Evolutionary conservation across 352 stramenopile species (phyloP).

Genomic region (Globisporangium rhizosaccharum): DNA sequence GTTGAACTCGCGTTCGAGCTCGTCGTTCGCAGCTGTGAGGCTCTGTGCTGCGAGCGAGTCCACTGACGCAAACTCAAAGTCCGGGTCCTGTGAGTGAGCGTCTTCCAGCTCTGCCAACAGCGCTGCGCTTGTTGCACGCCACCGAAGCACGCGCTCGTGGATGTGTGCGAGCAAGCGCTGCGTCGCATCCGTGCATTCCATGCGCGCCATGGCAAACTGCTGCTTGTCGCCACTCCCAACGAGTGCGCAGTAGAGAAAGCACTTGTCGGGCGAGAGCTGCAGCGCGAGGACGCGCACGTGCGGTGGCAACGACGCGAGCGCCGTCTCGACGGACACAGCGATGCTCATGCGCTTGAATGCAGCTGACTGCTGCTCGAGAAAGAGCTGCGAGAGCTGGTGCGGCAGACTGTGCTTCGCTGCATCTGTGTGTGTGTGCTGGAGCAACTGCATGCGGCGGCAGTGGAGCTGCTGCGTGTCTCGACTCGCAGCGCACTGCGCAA

Average conservation of each 20-base stretch:
- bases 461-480: slow-evolving; percentile 48
- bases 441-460: slow-evolving; percentile 30
- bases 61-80: slow-evolving; percentile 28
- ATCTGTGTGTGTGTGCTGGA: slow-evolving; percentile 31
- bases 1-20: slow-evolving; percentile 49
- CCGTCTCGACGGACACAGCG: slow-evolving; percentile 26
- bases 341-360: slow-evolving; percentile 59
- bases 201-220: slow-evolving; percentile 37
- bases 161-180: slow-evolving; percentile 22
- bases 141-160: slow-evolving; percentile 23
- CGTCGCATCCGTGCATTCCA: slow-evolving; percentile 49
- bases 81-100: slow-evolving; percentile 23
- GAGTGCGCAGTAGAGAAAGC: slow-evolving; percentile 55
- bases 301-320: slow-evolving; percentile 35
- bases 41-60: slow-evolving; percentile 6
- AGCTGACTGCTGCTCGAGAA: slow-evolving; percentile 60
- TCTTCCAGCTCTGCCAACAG: slow-evolving; percentile 37
- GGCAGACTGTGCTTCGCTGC: slow-evolving; percentile 44
- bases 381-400: slow-evolving; percentile 62
- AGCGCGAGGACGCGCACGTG: slow-evolving; percentile 39
- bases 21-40: slow-evolving; percentile 20
- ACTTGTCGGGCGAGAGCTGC: slow-evolving; percentile 64
- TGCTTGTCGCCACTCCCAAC: slow-evolving; percentile 28
- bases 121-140: slow-evolving; percentile 33
- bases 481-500: slow-evolving; percentile 29